A percentile compares a stretch with the other conserved stretches of the same genome.
These are phyloP conservation scores for Fonsecaea monophora DNA, from an alignment of 2,329 filamentous ascomycete genomes.

Conservation along the genomic window DNA sequence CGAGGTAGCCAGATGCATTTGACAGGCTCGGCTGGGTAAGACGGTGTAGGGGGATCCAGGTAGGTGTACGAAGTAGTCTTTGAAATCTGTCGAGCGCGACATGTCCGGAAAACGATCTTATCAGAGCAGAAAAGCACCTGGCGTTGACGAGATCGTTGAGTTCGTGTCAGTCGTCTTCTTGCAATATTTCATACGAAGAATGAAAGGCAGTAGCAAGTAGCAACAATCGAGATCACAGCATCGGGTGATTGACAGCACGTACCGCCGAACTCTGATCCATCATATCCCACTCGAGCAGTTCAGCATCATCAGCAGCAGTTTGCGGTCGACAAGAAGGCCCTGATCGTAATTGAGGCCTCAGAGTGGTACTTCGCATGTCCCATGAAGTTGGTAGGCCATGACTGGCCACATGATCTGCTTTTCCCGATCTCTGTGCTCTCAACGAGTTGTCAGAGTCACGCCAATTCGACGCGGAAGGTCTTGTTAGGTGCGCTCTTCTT, in stretches of 20 bases:
- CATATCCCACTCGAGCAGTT: not conserved
- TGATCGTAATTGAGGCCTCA: not conserved
- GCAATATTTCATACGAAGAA: not conserved
- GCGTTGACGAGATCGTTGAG: not conserved
- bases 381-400: not conserved
- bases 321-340: not conserved
- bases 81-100: conserved; percentile 3
- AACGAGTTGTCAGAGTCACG: not conserved
- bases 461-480: not conserved
- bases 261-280: not conserved
- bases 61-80: not conserved
- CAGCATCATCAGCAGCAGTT: not conserved
- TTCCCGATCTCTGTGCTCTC: not conserved
- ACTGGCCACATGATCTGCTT: not conserved
- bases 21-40: conserved; percentile 17
- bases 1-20: conserved; percentile 47
- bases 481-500: not conserved
- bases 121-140: not conserved
- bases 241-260: not conserved
- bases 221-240: not conserved
- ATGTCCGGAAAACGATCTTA: not conserved
- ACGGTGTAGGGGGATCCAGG: not conserved
- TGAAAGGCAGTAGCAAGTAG: not conserved
- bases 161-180: not conserved
- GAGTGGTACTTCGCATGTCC: not conserved